Base-by-base conservation (phyloP, 2,329 filamentous ascomycete genomes). In the Fusarium sp. region DNA sequence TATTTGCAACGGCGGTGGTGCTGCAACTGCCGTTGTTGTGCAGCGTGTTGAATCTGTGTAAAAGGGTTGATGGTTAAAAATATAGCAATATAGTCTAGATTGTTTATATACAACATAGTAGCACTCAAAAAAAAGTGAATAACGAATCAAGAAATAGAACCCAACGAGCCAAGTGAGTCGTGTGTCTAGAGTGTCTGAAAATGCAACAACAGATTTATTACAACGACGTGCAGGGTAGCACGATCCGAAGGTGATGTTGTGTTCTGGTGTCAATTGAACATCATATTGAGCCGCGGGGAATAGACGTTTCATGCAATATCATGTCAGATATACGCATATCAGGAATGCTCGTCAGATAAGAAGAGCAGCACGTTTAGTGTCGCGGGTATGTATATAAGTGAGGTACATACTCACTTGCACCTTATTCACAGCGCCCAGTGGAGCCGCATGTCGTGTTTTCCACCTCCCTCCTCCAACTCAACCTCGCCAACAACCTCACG, bases 1-100 rank as follows among this genome's bases (percentile, higher is more conserved):
- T 3, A 98, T 99, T 59, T 98, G 95, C 80, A 99, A 99, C 71
- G 95, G 95, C 41, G 95, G 95, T 37, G 95, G 95, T 57, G 94
- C 93, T 13, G 92, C 94, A 1, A 94, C 91, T 9, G 95, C 93
- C 1, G 84, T 98, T 72, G 92, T 98, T 44, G 92, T 99, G 50
- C 93, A 98, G 78, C 88, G 88, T 69, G 83, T 94, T 66, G 88
- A 90, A 63, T 79, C 78, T 45, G 82, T 84, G 50, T 85, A 72
- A 72, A 51, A 54, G 33, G 33, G 56, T 42, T 47, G 25, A 35
- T 19, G 29, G 21, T 44, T 23, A n/a, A 39, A 33, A 31, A 31
- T 11, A 54, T 33, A 19, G 4, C 46, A 31, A 36, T 19, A 38
- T 32, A 9, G 4, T 19, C n/a, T 33, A 21, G 14, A 29, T 25